These are phyloP conservation scores for Rutstroemia sp. DNA, from an alignment of 2,329 filamentous ascomycete species.

Conservation along the genomic window DNA sequence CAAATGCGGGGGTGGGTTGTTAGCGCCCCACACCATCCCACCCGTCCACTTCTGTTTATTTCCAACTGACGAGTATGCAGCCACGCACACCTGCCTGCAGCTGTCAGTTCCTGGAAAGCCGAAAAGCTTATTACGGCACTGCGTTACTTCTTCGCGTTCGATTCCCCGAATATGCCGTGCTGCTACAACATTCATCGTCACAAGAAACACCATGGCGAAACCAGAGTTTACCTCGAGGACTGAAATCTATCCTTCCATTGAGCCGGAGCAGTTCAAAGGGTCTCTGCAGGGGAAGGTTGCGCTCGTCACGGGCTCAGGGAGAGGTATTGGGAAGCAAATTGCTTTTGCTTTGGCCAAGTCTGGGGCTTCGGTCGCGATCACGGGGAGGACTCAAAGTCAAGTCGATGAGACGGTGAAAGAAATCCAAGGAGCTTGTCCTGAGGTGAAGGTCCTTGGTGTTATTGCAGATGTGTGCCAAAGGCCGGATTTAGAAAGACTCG, in stretches of 20 bases:
- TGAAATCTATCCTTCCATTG: conserved; percentile 15
- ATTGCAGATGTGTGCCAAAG: conserved; percentile 13
- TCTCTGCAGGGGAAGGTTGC: conserved; percentile 13
- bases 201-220: background rate
- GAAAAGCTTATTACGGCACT: too few relatives aligned
- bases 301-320: conserved; percentile 15
- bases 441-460: conserved; percentile 12
- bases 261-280: conserved; percentile 11
- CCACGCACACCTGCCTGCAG: too few relatives aligned
- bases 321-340: conserved; percentile 16
- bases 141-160: too few relatives aligned
- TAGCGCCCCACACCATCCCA: too few relatives aligned
- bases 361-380: conserved; percentile 14
- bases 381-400: conserved; percentile 12
- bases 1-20: too few relatives aligned
- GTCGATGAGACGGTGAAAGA: conserved; percentile 14
- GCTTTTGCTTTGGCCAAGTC: conserved; percentile 14
- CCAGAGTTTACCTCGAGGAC: conserved; percentile 15
- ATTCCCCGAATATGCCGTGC: too few relatives aligned
- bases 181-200: background rate
- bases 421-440: background rate
- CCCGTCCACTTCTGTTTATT: too few relatives aligned
- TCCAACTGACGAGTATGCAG: too few relatives aligned
- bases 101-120: too few relatives aligned
- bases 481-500: conserved; percentile 11